These are phyloP conservation scores for Solanum sitiens DNA, from an alignment of 257 asterid species.

Conservation along the genomic window DNA sequence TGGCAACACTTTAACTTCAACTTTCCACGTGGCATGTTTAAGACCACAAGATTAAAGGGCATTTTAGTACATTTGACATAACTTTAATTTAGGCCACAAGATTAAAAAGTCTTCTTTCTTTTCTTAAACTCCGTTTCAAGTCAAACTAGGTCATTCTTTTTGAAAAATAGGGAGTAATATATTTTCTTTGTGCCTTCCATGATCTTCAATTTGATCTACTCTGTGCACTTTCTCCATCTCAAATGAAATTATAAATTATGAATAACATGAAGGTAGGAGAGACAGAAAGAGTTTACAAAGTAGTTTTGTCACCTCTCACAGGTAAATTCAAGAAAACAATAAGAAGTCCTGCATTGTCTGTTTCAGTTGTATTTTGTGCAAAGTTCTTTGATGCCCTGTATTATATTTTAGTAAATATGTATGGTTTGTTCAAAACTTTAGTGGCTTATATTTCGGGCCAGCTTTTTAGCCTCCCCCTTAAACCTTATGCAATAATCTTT, in stretches of 20 bases:
- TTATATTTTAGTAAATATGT: background rate
- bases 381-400: background rate
- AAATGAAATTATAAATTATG: background rate
- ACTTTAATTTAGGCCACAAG: no score
- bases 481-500: background rate
- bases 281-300: background rate
- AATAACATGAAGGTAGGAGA: background rate
- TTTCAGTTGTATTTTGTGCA: background rate
- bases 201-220: slow-evolving; percentile 2
- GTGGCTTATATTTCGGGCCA: background rate
- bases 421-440: background rate
- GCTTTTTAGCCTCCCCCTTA: background rate
- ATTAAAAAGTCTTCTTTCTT: no score
- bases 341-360: background rate
- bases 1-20: no score
- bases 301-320: background rate
- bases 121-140: no score
- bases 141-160: no score
- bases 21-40: no score
- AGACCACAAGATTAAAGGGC: no score
- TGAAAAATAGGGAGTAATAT: background rate
- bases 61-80: no score
- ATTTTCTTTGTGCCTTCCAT: background rate
- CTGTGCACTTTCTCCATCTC: background rate
- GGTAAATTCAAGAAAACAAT: background rate